These are phyloP conservation scores for Myriosclerotinia duriaeana DNA, from an alignment of 2,329 filamentous ascomycete genomes.

Conservation along the genomic window DNA sequence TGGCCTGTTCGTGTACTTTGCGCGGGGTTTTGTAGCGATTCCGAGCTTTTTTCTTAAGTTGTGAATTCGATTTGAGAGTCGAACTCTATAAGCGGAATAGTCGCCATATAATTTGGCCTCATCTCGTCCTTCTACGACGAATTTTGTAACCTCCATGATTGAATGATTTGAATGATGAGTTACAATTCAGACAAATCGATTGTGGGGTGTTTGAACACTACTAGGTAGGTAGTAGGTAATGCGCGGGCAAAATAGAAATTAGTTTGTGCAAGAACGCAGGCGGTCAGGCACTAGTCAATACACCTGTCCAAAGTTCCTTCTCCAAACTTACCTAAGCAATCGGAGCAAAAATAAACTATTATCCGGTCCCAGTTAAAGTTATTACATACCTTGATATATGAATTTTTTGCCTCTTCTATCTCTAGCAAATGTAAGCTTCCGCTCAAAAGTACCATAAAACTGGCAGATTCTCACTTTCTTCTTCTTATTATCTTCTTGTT, in stretches of 20 bases:
- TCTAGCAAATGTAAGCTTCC: background rate
- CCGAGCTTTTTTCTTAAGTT: conserved; percentile 83
- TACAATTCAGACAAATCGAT: conserved; percentile 15
- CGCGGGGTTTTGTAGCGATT: conserved; percentile 78
- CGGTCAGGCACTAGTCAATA: too few species aligned
- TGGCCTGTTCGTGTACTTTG: conserved; percentile 75
- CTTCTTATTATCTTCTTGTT: too few species aligned
- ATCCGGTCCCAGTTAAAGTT: conserved; percentile 16
- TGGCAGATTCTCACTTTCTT: background rate
- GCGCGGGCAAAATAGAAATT: too few species aligned
- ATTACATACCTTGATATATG: background rate
- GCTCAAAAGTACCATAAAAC: background rate
- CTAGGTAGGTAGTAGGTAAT: too few species aligned
- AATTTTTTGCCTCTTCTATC: conserved; percentile 20
- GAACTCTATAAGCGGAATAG: conserved; percentile 79
- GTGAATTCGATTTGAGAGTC: conserved; percentile 77
- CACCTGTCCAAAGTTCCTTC: too few species aligned
- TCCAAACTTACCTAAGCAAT: conserved; percentile 6
- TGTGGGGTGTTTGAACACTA: conserved; percentile 18
- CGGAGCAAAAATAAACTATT: conserved; percentile 22
- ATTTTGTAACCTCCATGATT: conserved; percentile 62
- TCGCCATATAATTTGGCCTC: conserved; percentile 84
- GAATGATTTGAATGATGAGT: conserved; percentile 1
- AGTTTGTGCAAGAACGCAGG: too few species aligned
- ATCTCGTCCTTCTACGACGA: conserved; percentile 75